Conservation (phyloP, 805 yeast genomes). For the Phaffomyces opuntiae region DNA sequence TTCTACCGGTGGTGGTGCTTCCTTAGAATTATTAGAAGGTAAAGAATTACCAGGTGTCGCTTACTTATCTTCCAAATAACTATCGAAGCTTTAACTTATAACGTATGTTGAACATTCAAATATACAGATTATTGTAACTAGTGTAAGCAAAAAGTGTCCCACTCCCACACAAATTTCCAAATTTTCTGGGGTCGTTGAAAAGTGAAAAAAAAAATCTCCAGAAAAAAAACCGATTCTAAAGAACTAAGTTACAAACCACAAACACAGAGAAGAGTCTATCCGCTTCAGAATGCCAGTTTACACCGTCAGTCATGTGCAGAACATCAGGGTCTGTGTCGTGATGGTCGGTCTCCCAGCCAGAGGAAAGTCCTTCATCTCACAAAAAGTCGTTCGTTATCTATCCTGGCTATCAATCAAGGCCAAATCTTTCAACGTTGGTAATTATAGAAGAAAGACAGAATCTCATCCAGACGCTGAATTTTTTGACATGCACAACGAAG, state of each 20-base stretch:
- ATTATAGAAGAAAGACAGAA: conserved; percentile 62
- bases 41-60: conserved; percentile 97
- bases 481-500: conserved; percentile 60
- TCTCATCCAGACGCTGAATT: conserved; percentile 70
- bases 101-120: background rate
- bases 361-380: conserved; percentile 92
- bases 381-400: conserved; percentile 85
- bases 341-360: conserved; percentile 89
- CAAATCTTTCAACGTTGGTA: conserved; percentile 84
- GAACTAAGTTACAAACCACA: background rate
- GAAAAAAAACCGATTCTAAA: too few species aligned
- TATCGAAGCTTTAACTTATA: background rate
- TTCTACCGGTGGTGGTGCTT: conserved; percentile 99
- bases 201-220: background rate
- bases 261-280: background rate
- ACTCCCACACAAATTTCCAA: background rate
- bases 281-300: conserved; percentile 28
- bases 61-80: conserved; percentile 72
- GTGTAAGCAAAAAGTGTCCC: background rate
- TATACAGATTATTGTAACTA: background rate
- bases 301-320: conserved; percentile 44
- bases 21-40: conserved; percentile 97
- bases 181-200: background rate
- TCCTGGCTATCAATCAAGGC: conserved; percentile 89
- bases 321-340: conserved; percentile 74